Evolutionary conservation across 495 filamentous ascomycete genomes (phyloP).

Genomic region (Penicillium arizonense): DNA sequence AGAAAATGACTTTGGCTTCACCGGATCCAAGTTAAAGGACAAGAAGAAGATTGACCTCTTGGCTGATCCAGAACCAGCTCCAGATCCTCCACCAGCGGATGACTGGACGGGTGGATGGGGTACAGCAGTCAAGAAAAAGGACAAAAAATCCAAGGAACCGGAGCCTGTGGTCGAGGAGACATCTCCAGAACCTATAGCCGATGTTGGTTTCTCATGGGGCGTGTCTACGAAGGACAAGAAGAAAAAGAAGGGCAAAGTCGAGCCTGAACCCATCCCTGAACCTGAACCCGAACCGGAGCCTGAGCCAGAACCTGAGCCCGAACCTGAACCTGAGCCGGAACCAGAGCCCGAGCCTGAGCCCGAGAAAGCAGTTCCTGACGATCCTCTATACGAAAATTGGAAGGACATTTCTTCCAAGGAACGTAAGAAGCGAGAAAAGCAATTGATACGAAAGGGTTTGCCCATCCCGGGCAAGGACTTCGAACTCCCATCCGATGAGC

Average conservation of each 20-base stretch:
- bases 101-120: slow-evolving; percentile 32
- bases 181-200: slow-evolving; percentile 32
- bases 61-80: slow-evolving; percentile 23
- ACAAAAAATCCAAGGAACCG: slow-evolving; percentile 35
- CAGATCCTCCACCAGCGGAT: slow-evolving; percentile 21
- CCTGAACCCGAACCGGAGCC: slow-evolving; percentile 27
- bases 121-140: slow-evolving; percentile 35
- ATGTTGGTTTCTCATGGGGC: slow-evolving; percentile 43
- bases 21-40: slow-evolving; percentile 39
- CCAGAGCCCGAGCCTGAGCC: slow-evolving; percentile 32
- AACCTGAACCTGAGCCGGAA: slow-evolving; percentile 27
- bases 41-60: slow-evolving; percentile 37
- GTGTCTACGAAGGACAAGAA: slow-evolving; percentile 21
- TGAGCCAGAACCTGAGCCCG: slow-evolving; percentile 27
- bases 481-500: slow-evolving; percentile 25
- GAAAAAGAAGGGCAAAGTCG: slow-evolving; percentile 22
- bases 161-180: slow-evolving; percentile 31
- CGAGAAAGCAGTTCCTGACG: slow-evolving; percentile 22
- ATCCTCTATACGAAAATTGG: slow-evolving; percentile 41
- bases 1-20: slow-evolving; percentile 35
- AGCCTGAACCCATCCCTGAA: slow-evolving; percentile 22
- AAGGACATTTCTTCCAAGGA: slow-evolving; percentile 35
- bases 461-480: slow-evolving; percentile 39
- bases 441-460: slow-evolving; percentile 32
- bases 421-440: slow-evolving; percentile 39